A percentile compares a stretch with the other conserved stretches of the same genome.
Evolutionary conservation across 192 early-diverging fungal genomes (phyloP).

Genomic region (Linnemannia hyalina): DNA sequence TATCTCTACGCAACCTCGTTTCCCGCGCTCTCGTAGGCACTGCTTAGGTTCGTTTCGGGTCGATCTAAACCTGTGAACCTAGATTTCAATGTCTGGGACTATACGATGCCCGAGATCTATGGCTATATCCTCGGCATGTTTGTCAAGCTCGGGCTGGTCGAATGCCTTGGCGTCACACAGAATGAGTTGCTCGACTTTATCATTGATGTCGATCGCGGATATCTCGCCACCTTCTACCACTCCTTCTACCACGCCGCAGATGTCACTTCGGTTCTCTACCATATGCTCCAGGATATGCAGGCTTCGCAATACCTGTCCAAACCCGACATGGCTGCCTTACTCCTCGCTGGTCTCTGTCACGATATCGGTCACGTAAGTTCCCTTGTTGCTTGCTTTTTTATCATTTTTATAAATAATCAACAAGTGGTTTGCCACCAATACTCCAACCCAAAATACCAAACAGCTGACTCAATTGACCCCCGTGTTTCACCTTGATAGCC

Average conservation of each 20-base stretch:
- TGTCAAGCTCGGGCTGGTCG: constrained; percentile 72
- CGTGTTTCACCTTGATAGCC: constrained; percentile 66
- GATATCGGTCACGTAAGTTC: constrained; percentile 86
- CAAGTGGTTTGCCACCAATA: background rate
- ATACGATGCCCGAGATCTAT: constrained; percentile 83
- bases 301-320: constrained; percentile 74
- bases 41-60: constrained; percentile 64
- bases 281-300: constrained; percentile 78
- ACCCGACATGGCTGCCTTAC: constrained; percentile 80
- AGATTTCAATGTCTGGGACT: constrained; percentile 74
- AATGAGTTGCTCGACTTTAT: constrained; percentile 86
- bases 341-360: constrained; percentile 91
- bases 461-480: background rate
- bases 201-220: constrained; percentile 86
- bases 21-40: constrained; percentile 45
- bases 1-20: background rate
- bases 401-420: background rate
- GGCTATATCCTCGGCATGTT: constrained; percentile 88
- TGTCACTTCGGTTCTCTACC: constrained; percentile 87
- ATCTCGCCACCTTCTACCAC: constrained; percentile 89
- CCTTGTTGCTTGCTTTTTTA: constrained; percentile 1
- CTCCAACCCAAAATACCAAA: background rate
- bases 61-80: constrained; percentile 58
- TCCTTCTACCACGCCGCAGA: constrained; percentile 94
- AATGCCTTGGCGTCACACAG: constrained; percentile 68